Base-by-base conservation (phyloP, 2,329 filamentous ascomycete genomes). In the Aaosphaeria arxii region DNA sequence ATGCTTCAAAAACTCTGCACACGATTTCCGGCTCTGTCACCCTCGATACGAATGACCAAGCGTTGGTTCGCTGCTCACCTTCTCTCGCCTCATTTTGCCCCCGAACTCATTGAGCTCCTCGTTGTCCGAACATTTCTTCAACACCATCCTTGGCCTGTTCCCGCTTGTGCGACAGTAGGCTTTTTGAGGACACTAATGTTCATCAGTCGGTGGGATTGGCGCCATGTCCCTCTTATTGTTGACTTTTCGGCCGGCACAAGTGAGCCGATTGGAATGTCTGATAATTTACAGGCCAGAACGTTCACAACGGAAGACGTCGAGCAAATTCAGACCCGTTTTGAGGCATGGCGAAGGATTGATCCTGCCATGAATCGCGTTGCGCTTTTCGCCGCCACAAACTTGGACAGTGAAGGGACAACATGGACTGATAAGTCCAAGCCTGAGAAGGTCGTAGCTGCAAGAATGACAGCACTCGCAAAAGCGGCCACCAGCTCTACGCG, bases 131-230 rank as follows among this genome's bases (percentile, higher is more conserved):
- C 84, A 11, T 99, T 97, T 73, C 75, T 94, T 6, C 83, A 87
- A 43, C 88, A 91, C 0, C 85, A 88, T 56, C 91, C 94, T 0
- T 96, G 89, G 87, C 74, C 81, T 35, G 74, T 81, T 0, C 92
- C 95, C 0, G 87, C 87, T 0, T 92, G 86, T 57, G 78, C 86
- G 7, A 84, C 85, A 58, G 86, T 87, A 0, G 94, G 89, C 4
- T 92, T 99, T 64, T 72, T 95, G 30, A 84, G 91, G 24, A 88
- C 89, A 1, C 75, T 99, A 1, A 75, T 86, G 31, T 87, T 92
- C 67, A 77, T 99, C 11, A 84, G 91, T 1, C 80, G 84, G 39
- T 99, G 94, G 91, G 90, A 97, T 67, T 99, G 94, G 94, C 83
- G 88, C 30, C 78, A 85, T 6, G 86, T 91, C 45, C 88, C 94